Evolutionary conservation across 352 stramenopile genomes (phyloP).

Genomic region (Phytopythium sindhum): DNA sequence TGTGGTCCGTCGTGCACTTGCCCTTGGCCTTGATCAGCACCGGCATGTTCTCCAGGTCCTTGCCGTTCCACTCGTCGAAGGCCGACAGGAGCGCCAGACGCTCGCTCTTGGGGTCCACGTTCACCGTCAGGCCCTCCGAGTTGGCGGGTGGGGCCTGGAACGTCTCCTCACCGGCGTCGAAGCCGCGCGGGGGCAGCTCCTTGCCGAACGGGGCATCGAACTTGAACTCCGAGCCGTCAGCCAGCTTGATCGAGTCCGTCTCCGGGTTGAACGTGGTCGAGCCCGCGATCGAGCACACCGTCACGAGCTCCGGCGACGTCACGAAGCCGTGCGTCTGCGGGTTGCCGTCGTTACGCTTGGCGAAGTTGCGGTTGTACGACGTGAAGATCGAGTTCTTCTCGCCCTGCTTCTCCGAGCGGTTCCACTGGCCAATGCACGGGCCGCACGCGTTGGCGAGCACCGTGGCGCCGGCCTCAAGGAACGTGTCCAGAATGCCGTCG

Average conservation of each 20-base stretch:
- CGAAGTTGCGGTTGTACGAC: slow-evolving; percentile 95
- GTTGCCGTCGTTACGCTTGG: slow-evolving; percentile 94
- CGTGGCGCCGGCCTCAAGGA: slow-evolving; percentile 84
- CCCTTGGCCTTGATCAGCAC: slow-evolving; percentile 95
- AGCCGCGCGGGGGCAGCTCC: slow-evolving; percentile 87
- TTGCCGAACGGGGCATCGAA: slow-evolving; percentile 90
- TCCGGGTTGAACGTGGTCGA: slow-evolving; percentile 89
- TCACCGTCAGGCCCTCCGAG: slow-evolving; percentile 61
- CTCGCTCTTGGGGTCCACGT: slow-evolving; percentile 80
- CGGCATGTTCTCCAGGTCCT: slow-evolving; percentile 83
- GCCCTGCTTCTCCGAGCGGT: slow-evolving; percentile 85
- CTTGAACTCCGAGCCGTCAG: slow-evolving; percentile 88
- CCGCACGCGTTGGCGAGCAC: slow-evolving; percentile 92
- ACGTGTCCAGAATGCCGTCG: slow-evolving; percentile 90
- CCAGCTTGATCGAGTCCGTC: slow-evolving; percentile 85
- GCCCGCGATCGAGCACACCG: slow-evolving; percentile 86
- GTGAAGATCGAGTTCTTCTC: slow-evolving; percentile 94
- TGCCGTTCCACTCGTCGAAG: slow-evolving; percentile 89
- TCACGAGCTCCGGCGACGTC: slow-evolving; percentile 91
- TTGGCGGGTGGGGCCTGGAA: slow-evolving; percentile 86
- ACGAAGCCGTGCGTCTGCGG: slow-evolving; percentile 92
- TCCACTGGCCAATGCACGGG: slow-evolving; percentile 94
- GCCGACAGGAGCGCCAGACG: slow-evolving; percentile 85
- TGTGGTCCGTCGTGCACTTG: slow-evolving; percentile 95
- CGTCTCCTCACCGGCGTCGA: slow-evolving; percentile 90